Evolutionary conservation across 2,329 filamentous ascomycete species (phyloP), one percentile per base, ranked within the genome.

Genomic region (Trichoderma breve): DNA sequence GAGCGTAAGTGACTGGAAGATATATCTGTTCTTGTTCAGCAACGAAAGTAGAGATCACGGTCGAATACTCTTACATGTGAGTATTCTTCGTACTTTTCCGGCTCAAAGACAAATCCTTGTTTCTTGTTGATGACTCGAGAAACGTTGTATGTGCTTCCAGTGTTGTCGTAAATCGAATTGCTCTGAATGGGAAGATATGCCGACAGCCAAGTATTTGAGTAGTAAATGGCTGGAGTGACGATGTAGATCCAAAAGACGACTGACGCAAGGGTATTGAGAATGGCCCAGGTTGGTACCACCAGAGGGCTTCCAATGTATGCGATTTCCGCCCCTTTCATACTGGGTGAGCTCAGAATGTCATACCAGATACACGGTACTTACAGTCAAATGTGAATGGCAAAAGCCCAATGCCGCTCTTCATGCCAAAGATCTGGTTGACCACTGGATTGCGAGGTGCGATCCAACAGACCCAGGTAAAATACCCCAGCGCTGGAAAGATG

Each of bases 101-200:
- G 76, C 72, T 89, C 82, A 21, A 89, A 83, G 0, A 78, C 79
- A 36, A 79, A 81, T 39, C 81, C 79, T 0, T 79, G 70, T 9
- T 82, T 81, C 26, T 82, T 81, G 26, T 82, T 80, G 72, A 89
- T 82, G 15, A 89, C 86, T 2, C 79, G 79, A 0, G 81, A 79
- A 0, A 85, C 84, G 53, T 89, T 83, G 74, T 89, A 89, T 0
- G 80, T 72, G 4, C 80, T 74, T 0, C 84, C 87, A 0, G 81
- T 86, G 57, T 88, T 87, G 76, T 89, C 87, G 64, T 84, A 89
- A 8, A 84, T 86, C 14, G 84, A 83, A n/a, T 86, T 83, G 36
- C 84, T 85, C 28, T 85, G 83, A 43, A 88, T 80, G 0, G 87
- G 87, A 14, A 89, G 77, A 66, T 88, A 86, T 0, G 85, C 83